These are phyloP conservation scores for Cystofilobasidium macerans DNA, from an alignment of 768 basidiomycete genomes.

Conservation along the genomic window DNA sequence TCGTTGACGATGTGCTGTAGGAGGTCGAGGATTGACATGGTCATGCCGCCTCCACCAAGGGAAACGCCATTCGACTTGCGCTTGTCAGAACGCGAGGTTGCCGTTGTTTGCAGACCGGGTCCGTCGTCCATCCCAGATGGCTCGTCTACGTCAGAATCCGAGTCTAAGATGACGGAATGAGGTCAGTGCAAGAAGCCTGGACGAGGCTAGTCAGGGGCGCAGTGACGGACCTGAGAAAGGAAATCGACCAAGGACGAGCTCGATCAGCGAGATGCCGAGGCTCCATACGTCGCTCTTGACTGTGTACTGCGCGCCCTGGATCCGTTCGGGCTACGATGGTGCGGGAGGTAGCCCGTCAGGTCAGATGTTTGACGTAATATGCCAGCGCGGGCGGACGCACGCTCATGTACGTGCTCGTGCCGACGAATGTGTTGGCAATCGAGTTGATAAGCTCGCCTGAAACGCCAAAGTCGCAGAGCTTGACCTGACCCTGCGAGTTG, in stretches of 20 bases:
- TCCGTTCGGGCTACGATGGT: constrained; percentile 73
- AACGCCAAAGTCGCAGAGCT: constrained; percentile 98
- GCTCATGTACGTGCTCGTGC: constrained; percentile 98
- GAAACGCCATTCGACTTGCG: constrained; percentile 85
- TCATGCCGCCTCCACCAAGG: constrained; percentile 87
- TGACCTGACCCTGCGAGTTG: constrained; percentile 90
- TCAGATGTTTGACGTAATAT: too few species aligned
- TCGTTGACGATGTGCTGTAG: constrained; percentile 98
- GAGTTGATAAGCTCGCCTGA: constrained; percentile 98
- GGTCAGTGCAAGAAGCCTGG: background rate
- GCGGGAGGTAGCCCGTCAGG: background rate
- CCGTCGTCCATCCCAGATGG: background rate
- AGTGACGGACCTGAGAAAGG: constrained; percentile 56
- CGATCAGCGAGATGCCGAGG: constrained; percentile 89
- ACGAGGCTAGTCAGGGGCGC: background rate
- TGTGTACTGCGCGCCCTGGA: constrained; percentile 95
- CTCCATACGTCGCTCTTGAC: constrained; percentile 99
- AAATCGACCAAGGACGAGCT: constrained; percentile 91
- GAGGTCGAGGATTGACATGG: constrained; percentile 94
- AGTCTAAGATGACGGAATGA: constrained; percentile 1
- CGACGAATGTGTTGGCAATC: constrained; percentile 97
- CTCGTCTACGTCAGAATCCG: constrained; percentile 19
- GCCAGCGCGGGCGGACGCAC: too few species aligned
- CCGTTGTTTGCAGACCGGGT: background rate
- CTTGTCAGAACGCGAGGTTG: constrained; percentile 55